These are phyloP conservation scores for Shiraia sp. DNA, from an alignment of 2,329 filamentous ascomycete genomes.

Conservation along the genomic window DNA sequence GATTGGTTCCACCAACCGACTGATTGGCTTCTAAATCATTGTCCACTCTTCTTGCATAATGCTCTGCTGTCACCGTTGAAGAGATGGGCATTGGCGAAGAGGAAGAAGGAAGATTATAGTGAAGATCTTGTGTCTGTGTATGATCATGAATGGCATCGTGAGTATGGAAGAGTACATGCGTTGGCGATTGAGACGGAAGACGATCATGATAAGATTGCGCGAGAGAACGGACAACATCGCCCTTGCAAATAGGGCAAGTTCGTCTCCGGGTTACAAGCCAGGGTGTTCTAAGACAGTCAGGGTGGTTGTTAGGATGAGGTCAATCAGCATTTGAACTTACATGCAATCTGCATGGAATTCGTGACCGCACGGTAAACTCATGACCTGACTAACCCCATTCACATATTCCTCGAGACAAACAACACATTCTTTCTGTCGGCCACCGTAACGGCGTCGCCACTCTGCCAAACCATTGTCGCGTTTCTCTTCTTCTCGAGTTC, in stretches of 20 bases:
- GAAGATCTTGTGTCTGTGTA: slow-evolving; percentile 48
- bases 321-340: slow-evolving; percentile 61
- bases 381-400: slow-evolving; percentile 90
- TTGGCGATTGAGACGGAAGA: slow-evolving; percentile 24
- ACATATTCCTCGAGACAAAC: slow-evolving; percentile 97
- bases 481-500: slow-evolving; percentile 56
- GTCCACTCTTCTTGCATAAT: slow-evolving; percentile 9
- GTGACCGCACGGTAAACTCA: slow-evolving; percentile 96
- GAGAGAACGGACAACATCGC: slow-evolving; percentile 74
- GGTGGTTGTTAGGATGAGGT: slow-evolving; percentile 3
- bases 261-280: slow-evolving; percentile 94
- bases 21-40: slow-evolving; percentile 41
- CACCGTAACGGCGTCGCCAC: slow-evolving; percentile 63
- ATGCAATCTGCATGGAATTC: slow-evolving; percentile 99
- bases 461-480: slow-evolving; percentile 54
- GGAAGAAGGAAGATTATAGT: slow-evolving; percentile 55
- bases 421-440: slow-evolving; percentile 82
- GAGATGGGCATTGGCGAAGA: slow-evolving; percentile 52
- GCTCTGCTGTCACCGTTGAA: slow-evolving; percentile 12
- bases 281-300: slow-evolving; percentile 68
- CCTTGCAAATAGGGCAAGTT: slow-evolving; percentile 99
- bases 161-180: slow-evolving; percentile 21
- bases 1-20: slow-evolving; percentile 49
- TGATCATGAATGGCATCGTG: slow-evolving; percentile 52
- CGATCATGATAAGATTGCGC: slow-evolving; percentile 40